Evolutionary conservation across 1,284 basidiomycete species (phyloP).

Genomic region (Ustanciosporium gigantosporum): DNA sequence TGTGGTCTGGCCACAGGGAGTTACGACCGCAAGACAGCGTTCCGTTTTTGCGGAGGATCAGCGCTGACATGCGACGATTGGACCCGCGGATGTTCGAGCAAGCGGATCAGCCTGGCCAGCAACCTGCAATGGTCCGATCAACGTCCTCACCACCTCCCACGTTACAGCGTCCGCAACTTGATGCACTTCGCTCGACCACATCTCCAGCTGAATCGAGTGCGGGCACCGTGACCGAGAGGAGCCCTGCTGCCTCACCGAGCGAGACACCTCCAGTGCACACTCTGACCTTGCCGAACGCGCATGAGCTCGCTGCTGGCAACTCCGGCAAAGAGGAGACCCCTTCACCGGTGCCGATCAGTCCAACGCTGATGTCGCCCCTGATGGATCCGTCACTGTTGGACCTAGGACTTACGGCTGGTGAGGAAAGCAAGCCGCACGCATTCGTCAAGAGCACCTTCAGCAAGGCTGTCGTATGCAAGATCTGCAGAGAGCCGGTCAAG

Average conservation of each 20-base stretch:
- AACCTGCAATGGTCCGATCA: constrained; percentile 36
- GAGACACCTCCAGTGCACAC: constrained; percentile 5
- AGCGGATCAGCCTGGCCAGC: constrained; percentile 1
- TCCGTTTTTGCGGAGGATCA: constrained; percentile 86
- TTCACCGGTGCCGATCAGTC: constrained; percentile 1
- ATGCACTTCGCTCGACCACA: constrained; percentile 20
- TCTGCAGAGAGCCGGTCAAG: constrained; percentile 79
- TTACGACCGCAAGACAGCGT: constrained; percentile 79
- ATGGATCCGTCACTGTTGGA: constrained; percentile 38
- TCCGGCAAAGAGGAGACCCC: not conserved
- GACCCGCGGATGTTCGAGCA: constrained; percentile 36
- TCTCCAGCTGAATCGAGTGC: constrained; percentile 20
- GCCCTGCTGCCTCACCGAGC: constrained; percentile 7
- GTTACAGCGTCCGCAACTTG: constrained; percentile 17
- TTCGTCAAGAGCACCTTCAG: constrained; percentile 91
- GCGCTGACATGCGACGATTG: constrained; percentile 75
- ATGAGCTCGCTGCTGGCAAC: not conserved
- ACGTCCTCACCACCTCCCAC: constrained; percentile 33
- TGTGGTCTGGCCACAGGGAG: constrained; percentile 73
- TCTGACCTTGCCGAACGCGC: constrained; percentile 7
- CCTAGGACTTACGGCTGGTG: constrained; percentile 21
- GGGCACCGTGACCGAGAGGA: constrained; percentile 8
- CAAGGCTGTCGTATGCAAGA: constrained; percentile 84
- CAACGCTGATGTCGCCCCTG: constrained; percentile 7
- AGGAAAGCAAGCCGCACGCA: constrained; percentile 65